Base-by-base conservation (phyloP, 495 filamentous ascomycete genomes). In the Darksidea phi region DNA sequence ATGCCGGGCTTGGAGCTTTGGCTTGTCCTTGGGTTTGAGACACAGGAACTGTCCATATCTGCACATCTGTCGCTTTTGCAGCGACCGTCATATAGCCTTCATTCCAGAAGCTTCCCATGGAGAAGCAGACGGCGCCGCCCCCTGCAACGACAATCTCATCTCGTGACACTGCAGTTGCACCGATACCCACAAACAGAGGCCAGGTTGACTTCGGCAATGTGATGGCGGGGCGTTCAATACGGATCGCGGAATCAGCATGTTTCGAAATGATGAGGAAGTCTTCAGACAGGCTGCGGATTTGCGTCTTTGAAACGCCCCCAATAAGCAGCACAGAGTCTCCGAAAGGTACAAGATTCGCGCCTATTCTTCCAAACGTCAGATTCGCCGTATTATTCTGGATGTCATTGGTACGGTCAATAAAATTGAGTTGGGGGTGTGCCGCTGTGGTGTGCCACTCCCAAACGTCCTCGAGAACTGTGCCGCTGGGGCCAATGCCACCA, bases 81-180 rank as follows among this genome's bases (percentile, higher is more conserved):
- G 47, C 10, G 73, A 80, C 53, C 7, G 36, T 6, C 13, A 57
- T 85, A 41, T 78, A 78, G 0, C 80, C 84, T 45, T 80, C 75
- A 57, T 88, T 90, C 84, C 87, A 90, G 61, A 80, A 86, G 13
- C 85, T 85, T 7, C 89, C 90, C 79, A 95, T 93, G 0, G 89
- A 90, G 73, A 95, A 96, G 71, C 91, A 95, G 0, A 91, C 88
- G 24, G 89, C 89, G 18, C 92, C 91, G 15, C 92, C 91, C 8
- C 90, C 90, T 36, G 87, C 71, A 1, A 96, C 71, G 17, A 87
- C 63, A 3, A 90, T 63, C 24, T 79, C 69, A 15, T 77, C 72
- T 18, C 72, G 64, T 47, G 67, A 67, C 0, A 80, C 74, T 7
- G 76, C 71, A 20, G 78, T 83, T 36, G 66, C 62, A n/a, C 67